Base-by-base conservation (phyloP, 1,284 basidiomycete genomes). In the Schizophyllum amplum region DNA sequence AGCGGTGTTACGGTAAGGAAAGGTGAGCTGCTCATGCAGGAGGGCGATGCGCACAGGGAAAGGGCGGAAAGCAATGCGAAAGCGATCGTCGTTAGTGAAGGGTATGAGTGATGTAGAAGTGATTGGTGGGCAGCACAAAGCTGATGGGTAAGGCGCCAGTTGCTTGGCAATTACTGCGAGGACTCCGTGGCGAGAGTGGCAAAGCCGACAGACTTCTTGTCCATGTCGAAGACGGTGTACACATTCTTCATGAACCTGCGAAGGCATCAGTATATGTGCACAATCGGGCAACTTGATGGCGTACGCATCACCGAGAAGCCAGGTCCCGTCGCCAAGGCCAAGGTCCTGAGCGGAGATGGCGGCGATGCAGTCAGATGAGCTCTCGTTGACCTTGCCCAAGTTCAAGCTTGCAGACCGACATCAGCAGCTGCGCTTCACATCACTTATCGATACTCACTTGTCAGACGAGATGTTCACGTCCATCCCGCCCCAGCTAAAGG, bases 231-330 rank as follows among this genome's bases (percentile, higher is more conserved):
- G 46, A 70, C 61, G 47, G 62, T 61, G 55, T 67, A 66, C 4
- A 61, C 59, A 47, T 66, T 64, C 55, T 60, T 53, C 55, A 66
- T 57, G 56, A 63, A 62, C 52, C 42, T 54, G 13, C 33, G 15
- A 9, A 5, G 21, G 20, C 48, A 2, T 24, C 33, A 24, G n/a
- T 21, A 50, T 5, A 46, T 5, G 2, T 2, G 13, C 4, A 13
- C 5, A 49, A 21, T 23, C 17, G 20, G 52, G 25, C 24, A 59
- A 52, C 23, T 33, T 47, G 51, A 21, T 53, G 24, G 9, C 56
- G 61, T 66, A 71, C 57, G 66, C 62, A 61, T 73, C 72, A 53
- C 72, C 75, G 11, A 72, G 62, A 55, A 77, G 66, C 70, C 71
- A 75, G 57, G 63, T 61, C 20, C 55, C 54, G 17, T 55, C 48